A percentile compares a stretch with the other conserved stretches of the same genome.
Conservation (phyloP, 2,329 filamentous ascomycete genomes). For the Trichoderma polysporum region DNA sequence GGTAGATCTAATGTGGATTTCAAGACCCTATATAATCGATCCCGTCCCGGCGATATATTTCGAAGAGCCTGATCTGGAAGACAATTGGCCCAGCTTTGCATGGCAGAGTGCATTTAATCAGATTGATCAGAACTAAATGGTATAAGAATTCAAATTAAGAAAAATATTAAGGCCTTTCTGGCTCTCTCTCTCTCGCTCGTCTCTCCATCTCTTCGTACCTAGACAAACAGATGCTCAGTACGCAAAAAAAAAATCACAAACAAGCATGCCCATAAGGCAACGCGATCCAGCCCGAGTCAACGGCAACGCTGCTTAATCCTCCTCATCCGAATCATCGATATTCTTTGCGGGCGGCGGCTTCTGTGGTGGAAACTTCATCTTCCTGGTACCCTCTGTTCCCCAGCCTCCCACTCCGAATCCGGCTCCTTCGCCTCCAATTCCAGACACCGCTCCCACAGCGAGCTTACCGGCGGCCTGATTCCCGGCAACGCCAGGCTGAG, state of each 20-base stretch:
- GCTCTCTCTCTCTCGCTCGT: not conserved
- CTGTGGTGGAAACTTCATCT: constrained; percentile 40
- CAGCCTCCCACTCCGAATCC: constrained; percentile 38
- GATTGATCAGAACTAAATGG: not conserved
- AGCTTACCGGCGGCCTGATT: constrained; percentile 41
- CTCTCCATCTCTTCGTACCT: not conserved
- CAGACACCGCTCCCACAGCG: constrained; percentile 31
- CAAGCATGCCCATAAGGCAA: not conserved
- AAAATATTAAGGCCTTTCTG: not conserved
- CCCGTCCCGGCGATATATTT: not conserved
- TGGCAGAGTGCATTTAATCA: not conserved
- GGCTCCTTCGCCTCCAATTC: constrained; percentile 33
- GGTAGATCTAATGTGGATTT: not conserved
- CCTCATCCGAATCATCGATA: constrained; percentile 12
- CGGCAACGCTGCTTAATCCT: not conserved
- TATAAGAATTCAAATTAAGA: not conserved
- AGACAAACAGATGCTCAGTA: not conserved
- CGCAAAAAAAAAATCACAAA: not conserved
- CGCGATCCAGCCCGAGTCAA: not conserved
- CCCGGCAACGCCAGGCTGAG: constrained; percentile 40
- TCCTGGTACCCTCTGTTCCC: constrained; percentile 33
- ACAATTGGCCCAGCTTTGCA: not conserved
- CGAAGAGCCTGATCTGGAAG: not conserved
- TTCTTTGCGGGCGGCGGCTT: constrained; percentile 3
- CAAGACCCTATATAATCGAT: not conserved